Evolutionary conservation across 768 basidiomycete genomes (phyloP).

Genomic region (Paxillus involutus): DNA sequence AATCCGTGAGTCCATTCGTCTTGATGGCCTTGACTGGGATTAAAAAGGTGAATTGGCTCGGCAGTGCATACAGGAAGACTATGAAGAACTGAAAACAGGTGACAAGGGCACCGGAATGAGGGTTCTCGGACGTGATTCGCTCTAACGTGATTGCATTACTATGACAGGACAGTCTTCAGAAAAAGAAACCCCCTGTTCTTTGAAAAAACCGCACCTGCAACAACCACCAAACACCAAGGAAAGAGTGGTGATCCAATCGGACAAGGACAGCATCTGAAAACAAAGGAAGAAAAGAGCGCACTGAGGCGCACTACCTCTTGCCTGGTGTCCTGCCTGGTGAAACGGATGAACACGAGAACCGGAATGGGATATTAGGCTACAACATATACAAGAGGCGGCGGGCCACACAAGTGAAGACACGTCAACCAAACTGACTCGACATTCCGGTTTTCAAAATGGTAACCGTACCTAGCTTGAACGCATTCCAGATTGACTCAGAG

Average conservation of each 20-base stretch:
- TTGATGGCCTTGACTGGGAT: conserved; percentile 1
- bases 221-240: conserved; percentile 87
- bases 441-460: no score
- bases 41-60: conserved; percentile 48
- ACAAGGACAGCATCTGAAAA: conserved; percentile 15
- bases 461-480: not conserved
- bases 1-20: not conserved
- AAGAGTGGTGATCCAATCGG: conserved; percentile 62
- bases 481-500: no score
- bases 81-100: conserved; percentile 86
- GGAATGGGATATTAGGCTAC: no score
- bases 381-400: not conserved
- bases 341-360: not conserved
- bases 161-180: not conserved
- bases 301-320: not conserved
- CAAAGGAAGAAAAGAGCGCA: not conserved
- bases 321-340: not conserved
- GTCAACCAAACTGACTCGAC: no score
- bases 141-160: conserved; percentile 83
- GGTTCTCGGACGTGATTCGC: conserved; percentile 65
- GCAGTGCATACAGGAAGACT: conserved; percentile 74
- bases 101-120: conserved; percentile 76
- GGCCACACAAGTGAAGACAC: not conserved
- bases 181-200: not conserved
- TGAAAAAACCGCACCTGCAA: conserved; percentile 54